Conservation (phyloP, 2,329 filamentous ascomycete genomes). For the Penicillium sp. region DNA sequence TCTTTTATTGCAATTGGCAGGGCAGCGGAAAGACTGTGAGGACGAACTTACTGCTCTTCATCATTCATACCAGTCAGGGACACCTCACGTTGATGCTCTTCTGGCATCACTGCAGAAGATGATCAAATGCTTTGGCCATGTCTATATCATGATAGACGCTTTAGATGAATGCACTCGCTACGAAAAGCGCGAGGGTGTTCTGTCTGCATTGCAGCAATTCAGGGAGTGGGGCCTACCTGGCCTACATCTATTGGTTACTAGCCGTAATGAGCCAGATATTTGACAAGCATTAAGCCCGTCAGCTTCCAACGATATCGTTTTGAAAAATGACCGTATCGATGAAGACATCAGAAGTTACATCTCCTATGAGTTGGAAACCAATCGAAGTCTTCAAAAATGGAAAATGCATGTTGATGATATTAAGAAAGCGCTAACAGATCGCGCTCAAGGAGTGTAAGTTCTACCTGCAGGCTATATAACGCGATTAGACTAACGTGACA, state of each 20-base stretch:
- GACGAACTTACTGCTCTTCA: conserved; percentile 20
- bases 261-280: conserved; percentile 21
- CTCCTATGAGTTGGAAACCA: conserved; percentile 16
- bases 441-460: conserved; percentile 19
- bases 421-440: neutral
- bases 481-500: conserved; percentile 8
- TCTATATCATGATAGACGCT: conserved; percentile 15
- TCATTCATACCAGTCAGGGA: neutral
- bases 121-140: neutral
- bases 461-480: too few species aligned
- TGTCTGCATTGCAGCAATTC: conserved; percentile 1
- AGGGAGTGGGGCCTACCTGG: conserved; percentile 13
- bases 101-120: conserved; percentile 3
- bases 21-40: conserved; percentile 17
- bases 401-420: conserved; percentile 16
- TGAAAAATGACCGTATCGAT: conserved; percentile 17
- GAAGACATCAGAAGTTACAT: conserved; percentile 29
- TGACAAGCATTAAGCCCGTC: conserved; percentile 2
- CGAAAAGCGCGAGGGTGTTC: conserved; percentile 7
- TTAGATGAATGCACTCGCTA: conserved; percentile 20
- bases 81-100: conserved; percentile 1
- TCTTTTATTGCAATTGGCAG: conserved; percentile 32
- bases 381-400: conserved; percentile 21
- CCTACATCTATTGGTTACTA: conserved; percentile 31
- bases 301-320: neutral